Percentiles rank a stretch among this genome's conserved stretches.
phyloP scores from a whole-genome alignment of 495 filamentous ascomycete species.

The Penicillium steckii region DNA sequence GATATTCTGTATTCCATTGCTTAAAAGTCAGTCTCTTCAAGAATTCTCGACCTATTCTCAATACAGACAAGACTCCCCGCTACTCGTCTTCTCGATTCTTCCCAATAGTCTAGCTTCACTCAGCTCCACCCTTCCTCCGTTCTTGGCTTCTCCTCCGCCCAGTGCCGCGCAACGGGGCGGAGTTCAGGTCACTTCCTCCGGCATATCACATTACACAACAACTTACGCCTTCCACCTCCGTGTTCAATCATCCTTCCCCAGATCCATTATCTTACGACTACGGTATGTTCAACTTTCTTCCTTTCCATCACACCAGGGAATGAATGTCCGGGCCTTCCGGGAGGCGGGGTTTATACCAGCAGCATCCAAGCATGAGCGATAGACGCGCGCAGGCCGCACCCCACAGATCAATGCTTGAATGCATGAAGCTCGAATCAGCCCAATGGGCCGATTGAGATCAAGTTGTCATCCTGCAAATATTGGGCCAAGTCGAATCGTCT shows the following conservation, averaged over 20 bases:
- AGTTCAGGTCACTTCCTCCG: conserved; percentile 20
- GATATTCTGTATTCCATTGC: no score
- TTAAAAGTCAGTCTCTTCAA: no score
- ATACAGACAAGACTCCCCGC: no score
- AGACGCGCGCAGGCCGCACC: conserved; percentile 5
- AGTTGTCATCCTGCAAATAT: not conserved
- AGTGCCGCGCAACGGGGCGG: conserved; percentile 19
- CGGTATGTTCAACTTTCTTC: not conserved
- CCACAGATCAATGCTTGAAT: not conserved
- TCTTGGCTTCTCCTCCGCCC: conserved; percentile 25
- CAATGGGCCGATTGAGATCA: conserved; percentile 6
- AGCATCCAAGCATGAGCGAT: not conserved
- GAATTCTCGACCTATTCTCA: not conserved
- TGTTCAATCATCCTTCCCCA: not conserved
- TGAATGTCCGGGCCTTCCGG: conserved; percentile 8
- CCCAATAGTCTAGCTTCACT: conserved; percentile 12
- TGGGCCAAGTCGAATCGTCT: not conserved
- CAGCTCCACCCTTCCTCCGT: no score
- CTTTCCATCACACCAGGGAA: not conserved
- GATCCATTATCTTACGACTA: not conserved
- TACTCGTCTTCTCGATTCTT: not conserved
- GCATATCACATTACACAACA: conserved; percentile 16
- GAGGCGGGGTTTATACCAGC: conserved; percentile 1
- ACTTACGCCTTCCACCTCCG: conserved; percentile 1
- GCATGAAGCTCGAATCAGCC: not conserved